Percentiles rank a stretch among this genome's conserved stretches.
phyloP scores from a whole-genome alignment of 176 grass and related monocot species.

The Miscanthus lutarioriparius region DNA sequence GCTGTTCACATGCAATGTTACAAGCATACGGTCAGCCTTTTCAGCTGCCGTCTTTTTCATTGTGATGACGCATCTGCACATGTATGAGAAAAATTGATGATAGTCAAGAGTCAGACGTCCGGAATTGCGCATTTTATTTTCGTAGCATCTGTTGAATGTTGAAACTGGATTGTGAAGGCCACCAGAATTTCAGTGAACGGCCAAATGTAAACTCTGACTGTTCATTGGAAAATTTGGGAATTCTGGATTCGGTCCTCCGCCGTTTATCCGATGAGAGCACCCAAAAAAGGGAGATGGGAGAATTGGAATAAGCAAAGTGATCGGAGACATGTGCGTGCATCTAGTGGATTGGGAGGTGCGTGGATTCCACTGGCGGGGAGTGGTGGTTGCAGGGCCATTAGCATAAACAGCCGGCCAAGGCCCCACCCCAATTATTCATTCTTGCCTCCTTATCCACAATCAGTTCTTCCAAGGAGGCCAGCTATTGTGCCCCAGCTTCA shows the following conservation, averaged over 20 bases:
- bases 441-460: slow-evolving; percentile 21
- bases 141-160: slow-evolving; percentile 9
- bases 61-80: background rate
- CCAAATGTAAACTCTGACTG: background rate
- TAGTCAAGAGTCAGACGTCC: slow-evolving; percentile 9
- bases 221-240: background rate
- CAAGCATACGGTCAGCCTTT: slow-evolving; percentile 20
- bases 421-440: slow-evolving; percentile 36
- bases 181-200: background rate
- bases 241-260: background rate
- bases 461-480: slow-evolving; percentile 5
- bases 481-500: background rate
- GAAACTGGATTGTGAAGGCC: background rate
- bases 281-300: background rate
- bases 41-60: slow-evolving; percentile 4
- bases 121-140: slow-evolving; percentile 15
- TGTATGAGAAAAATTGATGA: background rate
- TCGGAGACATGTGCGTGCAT: slow-evolving; percentile 6
- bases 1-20: slow-evolving; percentile 2
- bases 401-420: slow-evolving; percentile 16
- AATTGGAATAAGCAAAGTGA: slow-evolving; percentile 6
- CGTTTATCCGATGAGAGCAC: background rate
- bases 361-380: slow-evolving; percentile 47
- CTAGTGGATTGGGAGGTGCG: slow-evolving; percentile 23
- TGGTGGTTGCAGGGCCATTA: slow-evolving; percentile 32